Percentiles rank a stretch among this genome's conserved stretches.
Conservation (phyloP, 2,329 filamentous ascomycete genomes). For the Bipolaris sorokiniana region DNA sequence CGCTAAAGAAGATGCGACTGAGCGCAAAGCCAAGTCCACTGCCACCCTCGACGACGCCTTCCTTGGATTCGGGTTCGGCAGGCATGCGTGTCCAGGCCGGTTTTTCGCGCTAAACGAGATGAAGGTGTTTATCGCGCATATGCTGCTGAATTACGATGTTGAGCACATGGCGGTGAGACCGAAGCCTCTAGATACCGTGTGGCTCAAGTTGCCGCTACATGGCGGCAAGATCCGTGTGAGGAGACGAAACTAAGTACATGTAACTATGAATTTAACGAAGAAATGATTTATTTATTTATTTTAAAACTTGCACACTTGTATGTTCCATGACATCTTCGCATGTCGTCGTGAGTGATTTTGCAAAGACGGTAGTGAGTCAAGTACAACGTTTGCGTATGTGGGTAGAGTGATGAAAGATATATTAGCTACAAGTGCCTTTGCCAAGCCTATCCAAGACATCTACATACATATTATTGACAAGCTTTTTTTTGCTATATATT, state of each 20-base stretch:
- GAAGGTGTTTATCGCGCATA: slow-evolving; percentile 26
- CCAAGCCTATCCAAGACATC: no score
- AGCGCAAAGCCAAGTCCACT: slow-evolving; percentile 21
- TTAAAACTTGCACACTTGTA: no score
- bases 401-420: no score
- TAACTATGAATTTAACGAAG: background rate
- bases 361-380: no score
- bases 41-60: slow-evolving; percentile 25
- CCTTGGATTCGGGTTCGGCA: slow-evolving; percentile 25
- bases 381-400: no score
- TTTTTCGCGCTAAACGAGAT: slow-evolving; percentile 28
- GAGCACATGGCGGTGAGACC: slow-evolving; percentile 20
- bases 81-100: slow-evolving; percentile 21
- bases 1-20: slow-evolving; percentile 4
- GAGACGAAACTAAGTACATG: background rate
- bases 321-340: no score
- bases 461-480: no score
- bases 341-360: no score
- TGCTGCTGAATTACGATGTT: slow-evolving; percentile 24
- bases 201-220: slow-evolving; percentile 19
- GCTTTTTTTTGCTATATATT: no score
- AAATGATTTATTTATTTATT: background rate
- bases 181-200: slow-evolving; percentile 19
- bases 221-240: slow-evolving; percentile 14
- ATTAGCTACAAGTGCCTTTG: no score